Base-by-base conservation (phyloP, 1,284 basidiomycete genomes). In the Phaffia rhodozyma region DNA sequence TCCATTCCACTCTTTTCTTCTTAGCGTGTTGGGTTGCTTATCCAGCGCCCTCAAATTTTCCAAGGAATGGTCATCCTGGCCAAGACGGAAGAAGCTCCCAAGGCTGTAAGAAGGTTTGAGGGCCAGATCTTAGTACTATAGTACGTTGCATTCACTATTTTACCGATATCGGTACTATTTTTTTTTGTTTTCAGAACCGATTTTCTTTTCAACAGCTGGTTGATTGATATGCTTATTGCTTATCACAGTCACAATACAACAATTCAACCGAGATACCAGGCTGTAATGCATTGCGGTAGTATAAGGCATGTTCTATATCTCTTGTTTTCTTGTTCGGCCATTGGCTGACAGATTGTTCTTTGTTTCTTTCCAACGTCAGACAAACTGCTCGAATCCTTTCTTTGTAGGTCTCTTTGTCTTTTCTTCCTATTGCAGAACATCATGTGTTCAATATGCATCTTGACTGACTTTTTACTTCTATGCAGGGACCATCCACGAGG, bases 311-410 rank as follows among this genome's bases (percentile, higher is more conserved):
- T 13, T 18, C 4, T 57, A 30, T 21, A 49, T 48, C 16, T 3
- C 57, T 61, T 60, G 38, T 60, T 55, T 59, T 20, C 18, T 32
- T 25, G 55, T 56, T 57, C 61, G 29, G 56, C 62, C 56, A 48
- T 62, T 29, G 55, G 66, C 52, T 62, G 61, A 59, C 62, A 57
- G n/a, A 62, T 49, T 29, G 61, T 63, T n/a, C 55, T 25, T 18
- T 72, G 69, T 61, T 62, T 68, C 34, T 71, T 89, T 82, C 85
- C 88, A 43, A 43, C 67, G 80, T 91, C 52, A 82, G 91, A 58
- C 92, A 97, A 78, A 96, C 92, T 0, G 91, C 94, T 20, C 81
- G 86, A 61, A 91, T 97, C 69, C 76, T 91, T n/a, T 82, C 79
- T 49, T 89, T 92, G 43, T 56, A n/a, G 5, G 29, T 56, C 20